phyloP scores from a whole-genome alignment of 2,329 filamentous ascomycete genomes.

The Aspergillus texensis region DNA sequence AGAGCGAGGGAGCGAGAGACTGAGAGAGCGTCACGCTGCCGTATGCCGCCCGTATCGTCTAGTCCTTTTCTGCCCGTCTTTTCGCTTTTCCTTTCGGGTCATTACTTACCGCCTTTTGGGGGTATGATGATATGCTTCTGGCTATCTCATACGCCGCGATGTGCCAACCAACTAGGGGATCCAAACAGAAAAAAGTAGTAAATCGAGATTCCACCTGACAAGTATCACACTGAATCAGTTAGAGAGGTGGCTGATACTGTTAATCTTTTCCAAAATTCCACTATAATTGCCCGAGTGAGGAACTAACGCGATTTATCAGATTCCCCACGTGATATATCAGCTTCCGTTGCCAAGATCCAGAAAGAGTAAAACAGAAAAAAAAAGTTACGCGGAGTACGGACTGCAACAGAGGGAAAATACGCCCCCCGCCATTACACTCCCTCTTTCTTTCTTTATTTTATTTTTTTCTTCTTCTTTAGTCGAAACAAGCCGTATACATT shows the following conservation, averaged over 20 bases:
- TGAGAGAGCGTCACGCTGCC: slow-evolving; percentile 13
- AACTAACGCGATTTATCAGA: background rate
- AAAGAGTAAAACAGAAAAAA: slow-evolving; percentile 10
- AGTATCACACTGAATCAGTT: background rate
- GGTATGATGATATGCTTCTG: slow-evolving; percentile 2
- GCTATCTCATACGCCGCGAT: background rate
- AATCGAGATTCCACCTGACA: too few relatives aligned
- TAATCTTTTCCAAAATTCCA: too few relatives aligned
- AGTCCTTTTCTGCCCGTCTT: slow-evolving; percentile 19
- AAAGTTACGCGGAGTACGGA: slow-evolving; percentile 1
- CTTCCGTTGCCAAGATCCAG: slow-evolving; percentile 16
- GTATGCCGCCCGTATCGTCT: slow-evolving; percentile 15
- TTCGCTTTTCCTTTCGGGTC: slow-evolving; percentile 1
- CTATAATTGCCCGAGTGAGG: background rate
- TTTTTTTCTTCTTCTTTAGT: background rate
- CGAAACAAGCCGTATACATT: background rate
- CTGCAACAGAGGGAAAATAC: background rate
- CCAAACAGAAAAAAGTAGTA: background rate
- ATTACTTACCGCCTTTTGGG: slow-evolving; percentile 7
- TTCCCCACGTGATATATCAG: slow-evolving; percentile 17
- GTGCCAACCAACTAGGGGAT: background rate
- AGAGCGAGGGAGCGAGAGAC: slow-evolving; percentile 8
- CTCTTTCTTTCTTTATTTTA: background rate
- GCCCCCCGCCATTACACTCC: background rate
- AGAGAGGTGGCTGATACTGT: too few relatives aligned